phyloP scores from a whole-genome alignment of 1,284 basidiomycete species.

The Cryptococcus sp. region DNA sequence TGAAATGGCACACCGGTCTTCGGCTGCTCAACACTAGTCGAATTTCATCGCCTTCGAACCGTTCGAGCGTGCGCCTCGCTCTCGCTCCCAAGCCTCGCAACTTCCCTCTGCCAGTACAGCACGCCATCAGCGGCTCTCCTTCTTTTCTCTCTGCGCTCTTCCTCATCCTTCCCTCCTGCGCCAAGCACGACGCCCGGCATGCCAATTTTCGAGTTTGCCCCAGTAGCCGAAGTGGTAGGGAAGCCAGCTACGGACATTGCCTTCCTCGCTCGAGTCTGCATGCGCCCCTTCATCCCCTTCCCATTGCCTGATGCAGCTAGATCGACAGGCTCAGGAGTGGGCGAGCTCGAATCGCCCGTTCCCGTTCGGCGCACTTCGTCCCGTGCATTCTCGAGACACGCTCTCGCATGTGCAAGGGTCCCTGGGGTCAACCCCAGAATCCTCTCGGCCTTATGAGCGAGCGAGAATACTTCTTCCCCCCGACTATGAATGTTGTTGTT shows the following conservation, averaged over 20 bases:
- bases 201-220: not conserved
- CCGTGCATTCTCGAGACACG: constrained; percentile 37
- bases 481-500: constrained; percentile 2
- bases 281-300: constrained; percentile 3
- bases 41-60: not conserved
- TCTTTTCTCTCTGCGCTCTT: constrained; percentile 31
- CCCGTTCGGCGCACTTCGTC: constrained; percentile 33
- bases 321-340: not conserved
- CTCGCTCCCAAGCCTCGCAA: constrained; percentile 29
- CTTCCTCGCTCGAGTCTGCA: constrained; percentile 26
- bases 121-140: constrained; percentile 40
- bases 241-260: constrained; percentile 28
- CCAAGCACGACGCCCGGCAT: constrained; percentile 30
- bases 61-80: not conserved
- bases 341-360: constrained; percentile 6
- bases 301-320: not conserved
- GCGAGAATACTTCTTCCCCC: constrained; percentile 17
- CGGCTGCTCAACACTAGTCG: no score
- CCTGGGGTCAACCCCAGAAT: constrained; percentile 42
- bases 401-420: constrained; percentile 35
- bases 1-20: no score
- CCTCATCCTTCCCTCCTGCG: constrained; percentile 34
- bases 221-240: no score
- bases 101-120: constrained; percentile 44
- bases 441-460: constrained; percentile 36